These are phyloP conservation scores for Telopea speciosissima DNA, from an alignment of 177 flowering plant species.

Conservation along the genomic window DNA sequence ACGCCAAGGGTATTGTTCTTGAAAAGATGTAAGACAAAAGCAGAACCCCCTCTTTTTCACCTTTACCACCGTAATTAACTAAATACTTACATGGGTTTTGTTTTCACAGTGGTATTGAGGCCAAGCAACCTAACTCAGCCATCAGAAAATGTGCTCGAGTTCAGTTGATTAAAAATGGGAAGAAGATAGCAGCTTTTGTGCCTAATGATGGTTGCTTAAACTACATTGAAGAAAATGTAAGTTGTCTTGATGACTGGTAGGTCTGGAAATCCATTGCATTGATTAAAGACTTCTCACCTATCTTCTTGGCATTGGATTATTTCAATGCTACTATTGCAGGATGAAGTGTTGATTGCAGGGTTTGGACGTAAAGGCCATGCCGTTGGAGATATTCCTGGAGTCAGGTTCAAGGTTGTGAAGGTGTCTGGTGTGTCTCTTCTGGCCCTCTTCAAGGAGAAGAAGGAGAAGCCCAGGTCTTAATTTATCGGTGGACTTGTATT, in stretches of 20 bases:
- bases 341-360: constrained; percentile 92
- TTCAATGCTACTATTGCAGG: constrained; percentile 30
- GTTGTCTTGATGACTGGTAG: constrained; percentile 7
- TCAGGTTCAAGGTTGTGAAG: constrained; percentile 84
- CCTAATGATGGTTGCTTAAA: constrained; percentile 92
- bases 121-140: constrained; percentile 93
- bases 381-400: constrained; percentile 94
- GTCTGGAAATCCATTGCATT: not conserved
- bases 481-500: no score
- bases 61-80: not conserved
- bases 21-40: constrained; percentile 58
- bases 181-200: constrained; percentile 89
- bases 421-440: constrained; percentile 84
- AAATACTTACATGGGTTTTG: not conserved
- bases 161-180: constrained; percentile 78
- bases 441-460: constrained; percentile 85
- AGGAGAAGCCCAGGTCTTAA: constrained; percentile 85
- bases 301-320: not conserved
- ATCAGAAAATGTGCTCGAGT: constrained; percentile 86
- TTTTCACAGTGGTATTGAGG: constrained; percentile 72
- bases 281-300: no score
- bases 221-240: constrained; percentile 82
- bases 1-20: constrained; percentile 84
- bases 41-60: not conserved
- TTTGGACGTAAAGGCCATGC: constrained; percentile 91